Evolutionary conservation across 1,139 yeast genomes (phyloP), one percentile per base, ranked within the genome.

Genomic region (Blastobotrys ciferrii): DNA sequence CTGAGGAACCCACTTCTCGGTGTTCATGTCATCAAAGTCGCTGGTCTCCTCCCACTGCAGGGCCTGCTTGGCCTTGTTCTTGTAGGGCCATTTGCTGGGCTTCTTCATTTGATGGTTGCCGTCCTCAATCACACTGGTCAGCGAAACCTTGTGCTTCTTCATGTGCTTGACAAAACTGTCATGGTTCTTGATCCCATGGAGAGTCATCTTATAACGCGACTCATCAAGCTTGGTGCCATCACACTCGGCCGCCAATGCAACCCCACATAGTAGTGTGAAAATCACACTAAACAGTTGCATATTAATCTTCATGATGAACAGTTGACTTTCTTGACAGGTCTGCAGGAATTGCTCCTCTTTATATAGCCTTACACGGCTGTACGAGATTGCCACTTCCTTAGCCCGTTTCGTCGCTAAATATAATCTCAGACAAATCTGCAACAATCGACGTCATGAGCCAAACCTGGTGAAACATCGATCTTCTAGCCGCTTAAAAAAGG

Each of bases 1-100:
- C 35, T 47, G 50, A 2, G 50, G 50, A 30, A 43, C 38, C 50
- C 50, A 47, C 32, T 47, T 43, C 4, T 23, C 20, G 2, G 46
- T 47, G 14, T 31, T 28, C 36, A 39, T 23, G 44, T 47, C 50
- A 25, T 47, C 36, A 18, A 47, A 47, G 32, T 38, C 38, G 18
- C 19, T 20, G 5, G 32, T 38, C n/a, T 30, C 28, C 23, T 39
- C 50, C 44, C 46, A 47, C 25, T 30, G 15, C n/a, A 47, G 42
- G 31, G 50, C 47, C 9, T 39, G 15, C 13, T 43, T 40, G 13
- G 38, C 42, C 19, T 47, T 40, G 33, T 35, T 23, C n/a, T 25
- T 19, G 11, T 38, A 18, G 28, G 28, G 28, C 41, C 31, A 20
- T n/a, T 17, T 9, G 38, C 44, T 23, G 11, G 36, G 38, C 6